These are phyloP conservation scores for Leptographium galeiforme DNA, from an alignment of 2,329 filamentous ascomycete genomes.

Conservation along the genomic window DNA sequence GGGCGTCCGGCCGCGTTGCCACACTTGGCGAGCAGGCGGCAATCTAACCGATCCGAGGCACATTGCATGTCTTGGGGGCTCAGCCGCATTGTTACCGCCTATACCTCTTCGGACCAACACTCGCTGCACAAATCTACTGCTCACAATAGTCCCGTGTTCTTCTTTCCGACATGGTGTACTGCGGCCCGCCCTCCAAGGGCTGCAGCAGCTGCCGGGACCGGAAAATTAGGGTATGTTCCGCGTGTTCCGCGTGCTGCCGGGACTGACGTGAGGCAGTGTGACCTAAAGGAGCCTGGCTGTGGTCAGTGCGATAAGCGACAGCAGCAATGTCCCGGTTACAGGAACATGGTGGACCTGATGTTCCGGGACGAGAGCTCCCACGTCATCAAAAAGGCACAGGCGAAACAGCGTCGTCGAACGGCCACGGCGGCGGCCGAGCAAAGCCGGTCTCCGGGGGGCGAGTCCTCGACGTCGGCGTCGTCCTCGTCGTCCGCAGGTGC, in stretches of 20 bases:
- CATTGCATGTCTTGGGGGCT: not conserved
- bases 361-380: conserved; percentile 43
- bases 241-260: not conserved
- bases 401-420: conserved; percentile 16
- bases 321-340: conserved; percentile 39
- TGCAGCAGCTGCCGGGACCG: conserved; percentile 42
- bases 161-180: conserved; percentile 35
- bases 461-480: conserved; percentile 2
- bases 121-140: not conserved
- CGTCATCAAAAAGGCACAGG: conserved; percentile 38
- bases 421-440: conserved; percentile 9
- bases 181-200: conserved; percentile 42
- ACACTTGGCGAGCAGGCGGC: too few relatives aligned
- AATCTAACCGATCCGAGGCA: not conserved
- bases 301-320: conserved; percentile 41
- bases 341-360: conserved; percentile 41
- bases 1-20: too few relatives aligned
- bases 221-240: conserved; percentile 37
- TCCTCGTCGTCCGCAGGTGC: conserved; percentile 2
- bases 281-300: conserved; percentile 36
- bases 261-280: conserved; percentile 27
- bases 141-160: not conserved
- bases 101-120: not conserved
- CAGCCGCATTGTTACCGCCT: not conserved
- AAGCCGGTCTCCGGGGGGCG: conserved; percentile 11